These are phyloP conservation scores for Lentithecium fluviatile DNA, from an alignment of 495 filamentous ascomycete species.

Conservation along the genomic window DNA sequence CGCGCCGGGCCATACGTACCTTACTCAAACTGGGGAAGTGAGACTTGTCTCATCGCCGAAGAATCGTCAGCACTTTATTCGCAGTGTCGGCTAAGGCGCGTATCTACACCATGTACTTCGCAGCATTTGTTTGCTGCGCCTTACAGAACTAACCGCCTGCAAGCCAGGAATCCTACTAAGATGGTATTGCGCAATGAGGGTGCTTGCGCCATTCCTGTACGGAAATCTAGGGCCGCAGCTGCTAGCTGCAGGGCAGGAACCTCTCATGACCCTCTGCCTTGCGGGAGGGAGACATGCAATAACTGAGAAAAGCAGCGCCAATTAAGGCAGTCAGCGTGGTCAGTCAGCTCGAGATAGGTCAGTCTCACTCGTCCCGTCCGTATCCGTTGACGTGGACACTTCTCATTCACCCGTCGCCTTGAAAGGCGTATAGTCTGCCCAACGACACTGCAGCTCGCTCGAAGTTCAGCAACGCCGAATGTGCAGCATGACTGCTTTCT, in stretches of 20 bases:
- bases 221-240: no score
- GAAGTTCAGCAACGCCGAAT: no score
- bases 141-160: no score
- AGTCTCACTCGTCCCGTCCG: slow-evolving; percentile 2
- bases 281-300: background rate
- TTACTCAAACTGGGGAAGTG: slow-evolving; percentile 15
- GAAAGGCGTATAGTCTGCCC: no score
- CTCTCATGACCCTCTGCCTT: background rate
- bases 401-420: no score
- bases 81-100: background rate
- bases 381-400: slow-evolving; percentile 5
- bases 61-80: slow-evolving; percentile 22
- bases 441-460: no score
- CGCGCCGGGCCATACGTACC: slow-evolving; percentile 22
- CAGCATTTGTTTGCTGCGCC: no score
- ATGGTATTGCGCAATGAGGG: background rate
- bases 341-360: slow-evolving; percentile 9
- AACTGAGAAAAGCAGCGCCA: background rate
- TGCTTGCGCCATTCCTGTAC: slow-evolving; percentile 2
- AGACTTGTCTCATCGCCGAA: background rate
- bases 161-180: no score
- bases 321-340: background rate
- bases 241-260: background rate
- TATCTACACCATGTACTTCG: background rate
- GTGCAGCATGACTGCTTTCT: background rate